phyloP scores from a whole-genome alignment of 306 rosid species.

The Lathyrus sativus region DNA sequence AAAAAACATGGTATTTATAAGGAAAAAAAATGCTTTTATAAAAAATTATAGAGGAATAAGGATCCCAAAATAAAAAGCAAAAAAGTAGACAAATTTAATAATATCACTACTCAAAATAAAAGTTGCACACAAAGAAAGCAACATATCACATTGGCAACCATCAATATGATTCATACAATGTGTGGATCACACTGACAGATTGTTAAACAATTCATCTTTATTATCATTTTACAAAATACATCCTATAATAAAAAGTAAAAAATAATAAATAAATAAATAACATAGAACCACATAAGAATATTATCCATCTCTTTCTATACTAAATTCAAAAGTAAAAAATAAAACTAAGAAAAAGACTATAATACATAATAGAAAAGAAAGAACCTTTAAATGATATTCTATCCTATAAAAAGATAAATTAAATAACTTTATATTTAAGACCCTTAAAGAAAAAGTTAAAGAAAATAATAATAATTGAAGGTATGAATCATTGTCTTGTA shows the following conservation, averaged over 20 bases:
- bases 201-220: conserved; percentile 26
- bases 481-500: conserved; percentile 48
- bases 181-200: conserved; percentile 38
- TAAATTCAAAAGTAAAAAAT: background rate
- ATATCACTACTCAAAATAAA: background rate
- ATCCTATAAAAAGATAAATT: conserved; percentile 25
- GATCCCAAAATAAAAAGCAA: conserved; percentile 6
- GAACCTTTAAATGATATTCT: conserved; percentile 35
- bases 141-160: conserved; percentile 28
- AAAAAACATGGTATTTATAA: background rate
- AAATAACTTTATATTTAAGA: background rate
- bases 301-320: background rate
- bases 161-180: background rate
- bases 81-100: background rate
- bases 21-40: conserved; percentile 22
- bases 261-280: background rate
- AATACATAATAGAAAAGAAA: conserved; percentile 10
- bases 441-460: background rate
- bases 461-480: background rate
- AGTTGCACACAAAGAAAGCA: conserved; percentile 16
- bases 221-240: conserved; percentile 31
- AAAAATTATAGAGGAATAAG: conserved; percentile 29
- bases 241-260: background rate
- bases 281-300: conserved; percentile 20
- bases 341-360: background rate